Conservation (phyloP, 1,284 basidiomycete genomes). For the Boletus calvinii region DNA sequence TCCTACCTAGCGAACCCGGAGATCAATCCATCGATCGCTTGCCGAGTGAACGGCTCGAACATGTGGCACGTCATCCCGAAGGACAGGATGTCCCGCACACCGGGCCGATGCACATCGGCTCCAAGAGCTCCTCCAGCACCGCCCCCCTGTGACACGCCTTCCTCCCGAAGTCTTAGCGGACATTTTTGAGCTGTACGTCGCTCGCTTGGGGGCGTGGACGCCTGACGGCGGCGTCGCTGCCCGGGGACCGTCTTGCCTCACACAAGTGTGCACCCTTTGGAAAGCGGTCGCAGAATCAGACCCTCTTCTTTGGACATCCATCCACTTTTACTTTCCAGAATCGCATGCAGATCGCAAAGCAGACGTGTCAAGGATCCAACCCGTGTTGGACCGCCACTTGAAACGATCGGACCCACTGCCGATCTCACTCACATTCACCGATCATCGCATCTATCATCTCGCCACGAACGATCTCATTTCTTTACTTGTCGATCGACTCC, state of each 20-base stretch:
- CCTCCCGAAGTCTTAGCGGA: slow-evolving; percentile 17
- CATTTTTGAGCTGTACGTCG: slow-evolving; percentile 18
- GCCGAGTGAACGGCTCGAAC: neutral
- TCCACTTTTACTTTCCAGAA: slow-evolving; percentile 14
- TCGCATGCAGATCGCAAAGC: neutral
- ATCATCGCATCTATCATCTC: slow-evolving; percentile 10
- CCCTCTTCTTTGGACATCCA: slow-evolving; percentile 21
- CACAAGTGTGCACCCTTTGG: slow-evolving; percentile 22
- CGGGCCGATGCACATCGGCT: neutral
- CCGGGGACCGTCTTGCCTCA: slow-evolving; percentile 8
- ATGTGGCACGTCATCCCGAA: neutral
- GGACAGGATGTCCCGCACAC: neutral
- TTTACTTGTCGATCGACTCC: slow-evolving; percentile 15
- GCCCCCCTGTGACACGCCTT: slow-evolving; percentile 6
- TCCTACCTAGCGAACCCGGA: neutral
- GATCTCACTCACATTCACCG: slow-evolving; percentile 20
- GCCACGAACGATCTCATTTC: slow-evolving; percentile 8
- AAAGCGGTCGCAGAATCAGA: slow-evolving; percentile 13
- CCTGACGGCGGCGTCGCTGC: no score
- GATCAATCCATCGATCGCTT: neutral
- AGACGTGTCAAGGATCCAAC: slow-evolving; percentile 9
- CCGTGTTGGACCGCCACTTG: slow-evolving; percentile 10
- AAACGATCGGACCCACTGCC: slow-evolving; percentile 18
- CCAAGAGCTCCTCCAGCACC: neutral
- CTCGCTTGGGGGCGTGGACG: neutral